A percentile compares a stretch with the other conserved stretches of the same genome.
phyloP scores from a whole-genome alignment of 352 stramenopile species.

The Phytophthora melonis region DNA sequence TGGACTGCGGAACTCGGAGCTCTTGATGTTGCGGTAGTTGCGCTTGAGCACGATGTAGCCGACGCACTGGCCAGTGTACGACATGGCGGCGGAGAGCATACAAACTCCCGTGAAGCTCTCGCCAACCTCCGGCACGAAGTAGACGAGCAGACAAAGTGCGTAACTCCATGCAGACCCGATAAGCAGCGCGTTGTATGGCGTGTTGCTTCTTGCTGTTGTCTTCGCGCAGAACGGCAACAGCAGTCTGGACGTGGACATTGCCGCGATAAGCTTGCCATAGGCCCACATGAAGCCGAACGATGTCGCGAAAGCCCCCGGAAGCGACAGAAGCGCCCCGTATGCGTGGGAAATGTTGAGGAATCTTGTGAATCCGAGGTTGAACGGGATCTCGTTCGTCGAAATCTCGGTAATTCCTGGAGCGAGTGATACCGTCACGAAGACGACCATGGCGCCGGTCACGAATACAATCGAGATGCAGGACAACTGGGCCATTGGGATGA shows the following conservation, averaged over 20 bases:
- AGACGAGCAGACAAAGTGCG: slow-evolving; percentile 37
- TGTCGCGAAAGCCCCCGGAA: slow-evolving; percentile 27
- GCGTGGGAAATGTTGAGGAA: slow-evolving; percentile 27
- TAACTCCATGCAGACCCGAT: slow-evolving; percentile 35
- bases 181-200: slow-evolving; percentile 24
- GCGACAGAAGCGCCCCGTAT: slow-evolving; percentile 31
- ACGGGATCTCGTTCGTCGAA: not conserved
- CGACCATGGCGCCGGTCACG: slow-evolving; percentile 35
- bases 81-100: slow-evolving; percentile 20
- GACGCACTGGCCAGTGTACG: no score
- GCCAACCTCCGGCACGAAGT: slow-evolving; percentile 23
- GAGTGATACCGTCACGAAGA: slow-evolving; percentile 41
- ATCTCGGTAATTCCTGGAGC: slow-evolving; percentile 11
- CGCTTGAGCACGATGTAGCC: slow-evolving; percentile 20
- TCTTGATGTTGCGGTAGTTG: slow-evolving; percentile 46
- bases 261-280: slow-evolving; percentile 50
- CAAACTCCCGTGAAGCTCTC: slow-evolving; percentile 32
- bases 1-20: slow-evolving; percentile 41
- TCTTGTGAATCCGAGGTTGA: slow-evolving; percentile 36
- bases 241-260: slow-evolving; percentile 42
- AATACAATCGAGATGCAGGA: slow-evolving; percentile 44
- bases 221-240: slow-evolving; percentile 29
- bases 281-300: slow-evolving; percentile 55
- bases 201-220: slow-evolving; percentile 18
- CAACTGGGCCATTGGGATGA: slow-evolving; percentile 47